phyloP scores from a whole-genome alignment of 495 filamentous ascomycete species.

The Polyplosphaeria fusca region DNA sequence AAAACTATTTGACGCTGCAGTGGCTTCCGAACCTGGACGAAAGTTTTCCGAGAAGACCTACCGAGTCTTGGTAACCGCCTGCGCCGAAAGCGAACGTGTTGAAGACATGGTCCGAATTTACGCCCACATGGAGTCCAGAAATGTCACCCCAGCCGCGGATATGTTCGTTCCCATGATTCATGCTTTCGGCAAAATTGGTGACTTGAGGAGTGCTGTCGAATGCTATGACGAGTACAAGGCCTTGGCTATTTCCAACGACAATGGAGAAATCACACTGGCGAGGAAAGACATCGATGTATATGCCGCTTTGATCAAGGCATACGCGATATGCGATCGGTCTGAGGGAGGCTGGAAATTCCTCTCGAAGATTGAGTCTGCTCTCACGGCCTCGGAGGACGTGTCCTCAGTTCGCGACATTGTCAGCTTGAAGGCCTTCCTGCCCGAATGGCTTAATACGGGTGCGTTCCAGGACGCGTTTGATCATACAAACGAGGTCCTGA shows the following conservation, averaged over 20 bases:
- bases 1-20: constrained; percentile 75
- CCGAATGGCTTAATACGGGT: constrained; percentile 61
- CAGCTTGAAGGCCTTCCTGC: constrained; percentile 68
- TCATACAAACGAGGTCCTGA: constrained; percentile 51
- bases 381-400: constrained; percentile 49
- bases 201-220: constrained; percentile 85
- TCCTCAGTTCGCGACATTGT: constrained; percentile 65
- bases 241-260: constrained; percentile 75
- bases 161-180: constrained; percentile 91
- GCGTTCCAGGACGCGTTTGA: constrained; percentile 66
- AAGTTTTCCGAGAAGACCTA: constrained; percentile 73
- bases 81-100: constrained; percentile 70
- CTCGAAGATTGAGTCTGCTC: constrained; percentile 57
- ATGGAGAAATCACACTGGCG: constrained; percentile 65
- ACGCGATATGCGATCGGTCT: constrained; percentile 71
- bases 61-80: constrained; percentile 75
- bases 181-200: constrained; percentile 75
- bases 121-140: constrained; percentile 78
- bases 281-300: constrained; percentile 83
- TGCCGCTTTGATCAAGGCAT: constrained; percentile 81
- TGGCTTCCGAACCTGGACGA: constrained; percentile 49
- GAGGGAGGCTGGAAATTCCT: constrained; percentile 80
- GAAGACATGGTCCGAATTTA: constrained; percentile 87
- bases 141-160: constrained; percentile 66
- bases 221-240: constrained; percentile 91